A percentile compares a stretch with the other conserved stretches of the same genome.
These are phyloP conservation scores for Calonectria montana DNA, from an alignment of 2,329 filamentous ascomycete species.

Conservation along the genomic window DNA sequence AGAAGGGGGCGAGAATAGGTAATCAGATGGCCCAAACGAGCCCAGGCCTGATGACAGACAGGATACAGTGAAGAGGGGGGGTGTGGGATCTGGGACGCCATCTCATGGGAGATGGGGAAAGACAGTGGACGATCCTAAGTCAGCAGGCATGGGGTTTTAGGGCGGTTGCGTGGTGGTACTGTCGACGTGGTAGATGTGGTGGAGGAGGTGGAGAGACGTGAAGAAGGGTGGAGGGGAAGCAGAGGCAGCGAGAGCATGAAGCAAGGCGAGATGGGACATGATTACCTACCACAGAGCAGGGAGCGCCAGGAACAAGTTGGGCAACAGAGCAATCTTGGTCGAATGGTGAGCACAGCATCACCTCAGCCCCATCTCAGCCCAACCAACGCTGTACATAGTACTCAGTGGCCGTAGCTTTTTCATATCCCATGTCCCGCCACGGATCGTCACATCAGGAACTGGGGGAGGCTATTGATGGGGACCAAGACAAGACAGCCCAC, in stretches of 20 bases:
- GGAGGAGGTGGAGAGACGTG: conserved; percentile 22
- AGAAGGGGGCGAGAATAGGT: conserved; percentile 22
- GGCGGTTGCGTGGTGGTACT: conserved; percentile 26
- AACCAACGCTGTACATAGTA: conserved; percentile 11
- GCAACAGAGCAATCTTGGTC: conserved; percentile 1
- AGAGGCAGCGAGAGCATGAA: conserved; percentile 14
- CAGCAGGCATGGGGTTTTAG: conserved; percentile 35
- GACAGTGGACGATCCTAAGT: conserved; percentile 36
- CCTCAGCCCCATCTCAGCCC: conserved; percentile 16
- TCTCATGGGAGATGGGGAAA: conserved; percentile 35
- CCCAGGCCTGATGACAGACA: conserved; percentile 28
- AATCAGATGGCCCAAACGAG: conserved; percentile 22
- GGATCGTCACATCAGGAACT: conserved; percentile 22
- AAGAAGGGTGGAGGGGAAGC: conserved; percentile 20
- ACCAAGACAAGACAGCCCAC: conserved; percentile 20
- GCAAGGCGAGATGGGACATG: background rate
- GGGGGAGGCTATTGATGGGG: conserved; percentile 1
- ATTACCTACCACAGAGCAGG: background rate
- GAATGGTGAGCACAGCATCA: conserved; percentile 9
- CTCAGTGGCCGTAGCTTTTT: conserved; percentile 6
- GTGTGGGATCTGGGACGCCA: conserved; percentile 33
- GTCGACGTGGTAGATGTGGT: conserved; percentile 18
- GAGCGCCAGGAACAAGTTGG: conserved; percentile 1
- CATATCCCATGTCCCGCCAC: conserved; percentile 19
- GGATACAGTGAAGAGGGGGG: conserved; percentile 35